phyloP scores from a whole-genome alignment of 1,284 basidiomycete genomes.

The Meripilus lineatus region DNA sequence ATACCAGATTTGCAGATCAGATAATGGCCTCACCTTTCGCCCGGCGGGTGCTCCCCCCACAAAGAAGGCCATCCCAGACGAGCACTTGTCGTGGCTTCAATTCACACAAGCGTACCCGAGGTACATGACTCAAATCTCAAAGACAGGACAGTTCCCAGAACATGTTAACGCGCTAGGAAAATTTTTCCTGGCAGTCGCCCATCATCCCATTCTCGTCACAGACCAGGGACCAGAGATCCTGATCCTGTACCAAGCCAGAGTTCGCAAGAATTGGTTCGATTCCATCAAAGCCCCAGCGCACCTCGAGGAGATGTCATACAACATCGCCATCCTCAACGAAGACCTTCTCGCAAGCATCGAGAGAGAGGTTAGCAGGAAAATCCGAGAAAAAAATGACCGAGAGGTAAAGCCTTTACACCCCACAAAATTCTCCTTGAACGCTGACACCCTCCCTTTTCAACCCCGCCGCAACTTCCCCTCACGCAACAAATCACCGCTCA shows the following conservation, averaged over 20 bases:
- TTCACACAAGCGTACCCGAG: background rate
- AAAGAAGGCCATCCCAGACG: background rate
- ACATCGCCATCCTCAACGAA: background rate
- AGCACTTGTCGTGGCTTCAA: slow-evolving; percentile 4
- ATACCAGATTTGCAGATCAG: no score
- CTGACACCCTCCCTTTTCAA: background rate
- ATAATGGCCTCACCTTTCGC: no score
- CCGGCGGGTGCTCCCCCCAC: no score
- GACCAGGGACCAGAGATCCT: background rate
- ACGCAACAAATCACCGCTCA: no score
- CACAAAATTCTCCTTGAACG: background rate
- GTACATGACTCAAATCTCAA: background rate
- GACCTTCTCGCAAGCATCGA: background rate
- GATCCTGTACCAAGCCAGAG: slow-evolving; percentile 5
- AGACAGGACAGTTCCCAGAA: slow-evolving; percentile 1
- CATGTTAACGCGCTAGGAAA: background rate
- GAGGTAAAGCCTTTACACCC: background rate
- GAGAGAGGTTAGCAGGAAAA: background rate
- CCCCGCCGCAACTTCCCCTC: no score
- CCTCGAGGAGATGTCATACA: background rate
- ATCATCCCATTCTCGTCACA: background rate
- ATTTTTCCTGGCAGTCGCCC: slow-evolving; percentile 8
- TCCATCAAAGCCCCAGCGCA: background rate
- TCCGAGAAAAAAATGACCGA: background rate
- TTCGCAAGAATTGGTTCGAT: slow-evolving; percentile 2